Evolutionary conservation across 2,329 filamentous ascomycete genomes (phyloP), one percentile per base, ranked within the genome.

Genomic region (Colletotrichum acutatum): DNA sequence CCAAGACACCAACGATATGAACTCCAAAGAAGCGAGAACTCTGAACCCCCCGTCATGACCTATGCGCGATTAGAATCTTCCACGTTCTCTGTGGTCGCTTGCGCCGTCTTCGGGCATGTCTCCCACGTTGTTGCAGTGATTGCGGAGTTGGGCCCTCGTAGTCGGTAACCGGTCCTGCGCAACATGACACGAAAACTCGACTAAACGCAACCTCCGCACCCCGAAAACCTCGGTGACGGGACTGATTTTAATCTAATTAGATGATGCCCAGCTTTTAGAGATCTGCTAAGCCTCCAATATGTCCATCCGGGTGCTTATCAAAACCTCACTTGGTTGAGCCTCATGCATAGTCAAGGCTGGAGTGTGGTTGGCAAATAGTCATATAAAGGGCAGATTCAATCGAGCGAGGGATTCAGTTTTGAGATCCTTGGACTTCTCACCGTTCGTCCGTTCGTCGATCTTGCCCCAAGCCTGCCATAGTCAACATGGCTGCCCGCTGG

Each of bases 1-100:
- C 66, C 70, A 72, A 72, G 66, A 54, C 66, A 42, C 42, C 54
- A 37, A 32, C 59, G 54, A 72, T 56, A 69, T 64, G 59, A 56
- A 32, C n/a, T 34, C 22, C 26, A 26, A 5, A 24, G 42, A 59
- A 22, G 22, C 66, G 26, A 24, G 59, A 56, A 64, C 24, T 68
- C 61, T 59, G 62, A 60, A n/a, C 9, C 30, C 66, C 52, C 24
- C 19, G 58, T 16, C 19, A 30, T 54, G 42, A 46, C 54, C 59
- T 49, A 60, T n/a, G 70, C 70, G 54, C 42, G 59, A 72, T 69
- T 61, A 72, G 4, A 49, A 24, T 32, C 24, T 6, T 46, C 32
- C 26, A 26, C 19, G 24, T 56, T 54, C 26, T 42, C 42, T 46
- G 19, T 46, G 24, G 24, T 26, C 30, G 11, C 26, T 37, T 52